A percentile compares a stretch with the other conserved stretches of the same genome.
Conservation (phyloP, 225 moss, liverwort and hornwort species). For the Rhytidiadelphus loreus region DNA sequence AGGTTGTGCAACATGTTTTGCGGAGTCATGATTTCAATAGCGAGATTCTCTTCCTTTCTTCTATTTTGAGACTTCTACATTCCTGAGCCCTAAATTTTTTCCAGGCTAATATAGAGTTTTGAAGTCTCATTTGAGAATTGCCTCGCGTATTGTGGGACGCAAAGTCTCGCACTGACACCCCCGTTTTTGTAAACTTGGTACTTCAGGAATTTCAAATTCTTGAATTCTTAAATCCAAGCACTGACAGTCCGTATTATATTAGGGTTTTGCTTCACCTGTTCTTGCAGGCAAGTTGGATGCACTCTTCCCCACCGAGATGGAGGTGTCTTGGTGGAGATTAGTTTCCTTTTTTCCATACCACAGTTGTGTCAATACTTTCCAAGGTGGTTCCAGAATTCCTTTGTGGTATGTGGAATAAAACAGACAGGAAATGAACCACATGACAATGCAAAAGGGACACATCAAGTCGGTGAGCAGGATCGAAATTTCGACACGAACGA, state of each 20-base stretch:
- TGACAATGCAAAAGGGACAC: conserved; percentile 8
- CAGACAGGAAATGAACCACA: conserved; percentile 5
- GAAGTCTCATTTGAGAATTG: not conserved
- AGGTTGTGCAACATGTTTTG: not conserved
- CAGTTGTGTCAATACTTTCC: not conserved
- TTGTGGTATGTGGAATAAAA: not conserved
- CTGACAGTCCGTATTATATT: not conserved
- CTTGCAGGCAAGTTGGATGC: not conserved
- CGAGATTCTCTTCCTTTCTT: not conserved
- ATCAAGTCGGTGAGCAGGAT: not conserved
- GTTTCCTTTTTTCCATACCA: not conserved
- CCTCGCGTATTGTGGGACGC: no score
- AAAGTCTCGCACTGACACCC: not conserved
- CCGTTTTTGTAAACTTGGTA: not conserved
- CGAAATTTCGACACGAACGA: not conserved
- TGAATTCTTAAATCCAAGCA: not conserved
- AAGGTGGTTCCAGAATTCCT: not conserved
- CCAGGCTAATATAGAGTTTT: not conserved
- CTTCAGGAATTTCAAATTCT: no score
- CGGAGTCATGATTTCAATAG: not conserved
- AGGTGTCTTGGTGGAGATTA: not conserved
- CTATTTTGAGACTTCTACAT: not conserved
- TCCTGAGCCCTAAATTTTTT: not conserved
- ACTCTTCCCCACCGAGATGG: not conserved
- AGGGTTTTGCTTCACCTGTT: not conserved